phyloP scores from a whole-genome alignment of 805 yeast genomes.

The Candida boidinii region DNA sequence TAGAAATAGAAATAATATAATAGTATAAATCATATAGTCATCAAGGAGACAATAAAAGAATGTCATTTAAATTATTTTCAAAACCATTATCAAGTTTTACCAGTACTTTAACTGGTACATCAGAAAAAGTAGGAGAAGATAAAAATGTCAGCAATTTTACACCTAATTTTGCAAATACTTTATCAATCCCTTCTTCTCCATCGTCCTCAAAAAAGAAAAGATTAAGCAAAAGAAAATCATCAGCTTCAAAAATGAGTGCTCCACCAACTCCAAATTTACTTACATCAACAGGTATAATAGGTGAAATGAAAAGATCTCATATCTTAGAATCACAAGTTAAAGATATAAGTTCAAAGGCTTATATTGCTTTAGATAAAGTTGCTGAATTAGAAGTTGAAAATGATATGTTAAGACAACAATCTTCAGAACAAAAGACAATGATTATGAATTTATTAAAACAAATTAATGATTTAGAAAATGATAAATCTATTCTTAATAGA shows the following conservation, averaged over 20 bases:
- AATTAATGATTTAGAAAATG: conserved; percentile 7
- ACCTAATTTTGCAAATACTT: no score
- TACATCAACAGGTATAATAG: conserved; percentile 13
- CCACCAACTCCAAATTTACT: conserved; percentile 11
- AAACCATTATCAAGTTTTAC: no score
- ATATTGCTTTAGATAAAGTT: conserved; percentile 17
- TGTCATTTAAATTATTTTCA: no score
- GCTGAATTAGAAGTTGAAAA: conserved; percentile 16
- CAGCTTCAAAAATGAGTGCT: not conserved
- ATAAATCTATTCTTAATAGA: no score
- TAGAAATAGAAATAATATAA: no score
- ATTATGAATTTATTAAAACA: conserved; percentile 15
- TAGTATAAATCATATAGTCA: no score
- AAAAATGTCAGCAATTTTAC: no score
- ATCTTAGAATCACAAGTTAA: conserved; percentile 14
- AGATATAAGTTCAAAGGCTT: conserved; percentile 18
- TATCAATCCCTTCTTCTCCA: not conserved
- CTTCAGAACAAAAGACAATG: conserved; percentile 16
- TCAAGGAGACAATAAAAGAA: no score
- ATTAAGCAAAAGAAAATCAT: not conserved
- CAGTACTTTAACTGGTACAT: no score
- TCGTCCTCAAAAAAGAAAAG: not conserved
- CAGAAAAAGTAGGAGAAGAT: no score
- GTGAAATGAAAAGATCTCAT: conserved; percentile 15
- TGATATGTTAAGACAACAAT: conserved; percentile 17